These are phyloP conservation scores for Pyrenophora graminea DNA, from an alignment of 2,329 filamentous ascomycete genomes.

Conservation along the genomic window DNA sequence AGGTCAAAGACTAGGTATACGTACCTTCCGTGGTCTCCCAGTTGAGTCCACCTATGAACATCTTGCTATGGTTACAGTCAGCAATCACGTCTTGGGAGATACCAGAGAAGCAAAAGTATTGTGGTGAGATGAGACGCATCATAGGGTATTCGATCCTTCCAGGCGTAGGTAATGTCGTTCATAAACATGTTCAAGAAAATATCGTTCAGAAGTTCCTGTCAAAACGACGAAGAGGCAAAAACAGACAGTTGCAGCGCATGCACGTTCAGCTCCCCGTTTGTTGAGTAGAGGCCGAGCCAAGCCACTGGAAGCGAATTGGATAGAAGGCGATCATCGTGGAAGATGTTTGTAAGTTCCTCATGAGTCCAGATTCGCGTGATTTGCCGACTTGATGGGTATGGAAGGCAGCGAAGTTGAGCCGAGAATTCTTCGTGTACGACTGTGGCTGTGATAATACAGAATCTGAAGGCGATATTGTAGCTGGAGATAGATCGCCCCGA, in stretches of 20 bases:
- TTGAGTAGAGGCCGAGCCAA: no score
- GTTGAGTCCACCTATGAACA: conserved; percentile 98
- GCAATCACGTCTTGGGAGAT: conserved; percentile 6
- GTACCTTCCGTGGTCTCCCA: conserved; percentile 99
- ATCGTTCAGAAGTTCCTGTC: no score
- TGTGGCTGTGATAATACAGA: no score
- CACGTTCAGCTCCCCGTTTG: not conserved
- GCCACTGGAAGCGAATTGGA: not conserved
- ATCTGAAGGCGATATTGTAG: not conserved
- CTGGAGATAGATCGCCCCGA: not conserved
- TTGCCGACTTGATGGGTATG: no score
- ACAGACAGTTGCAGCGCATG: not conserved
- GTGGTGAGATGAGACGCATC: conserved; percentile 15
- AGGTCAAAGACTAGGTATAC: conserved; percentile 42
- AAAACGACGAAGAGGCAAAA: not conserved
- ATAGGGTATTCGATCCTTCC: conserved; percentile 1
- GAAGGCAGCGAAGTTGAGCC: no score
- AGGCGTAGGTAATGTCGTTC: not conserved
- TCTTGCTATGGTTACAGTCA: conserved; percentile 69
- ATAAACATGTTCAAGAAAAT: not conserved
- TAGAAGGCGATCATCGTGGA: not conserved
- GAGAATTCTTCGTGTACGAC: no score
- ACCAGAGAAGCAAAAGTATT: not conserved
- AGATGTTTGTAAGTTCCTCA: not conserved
- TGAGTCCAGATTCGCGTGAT: no score